Evolutionary conservation across 2,329 filamentous ascomycete species (phyloP).

Genomic region (Gaeumannomyces tritici): DNA sequence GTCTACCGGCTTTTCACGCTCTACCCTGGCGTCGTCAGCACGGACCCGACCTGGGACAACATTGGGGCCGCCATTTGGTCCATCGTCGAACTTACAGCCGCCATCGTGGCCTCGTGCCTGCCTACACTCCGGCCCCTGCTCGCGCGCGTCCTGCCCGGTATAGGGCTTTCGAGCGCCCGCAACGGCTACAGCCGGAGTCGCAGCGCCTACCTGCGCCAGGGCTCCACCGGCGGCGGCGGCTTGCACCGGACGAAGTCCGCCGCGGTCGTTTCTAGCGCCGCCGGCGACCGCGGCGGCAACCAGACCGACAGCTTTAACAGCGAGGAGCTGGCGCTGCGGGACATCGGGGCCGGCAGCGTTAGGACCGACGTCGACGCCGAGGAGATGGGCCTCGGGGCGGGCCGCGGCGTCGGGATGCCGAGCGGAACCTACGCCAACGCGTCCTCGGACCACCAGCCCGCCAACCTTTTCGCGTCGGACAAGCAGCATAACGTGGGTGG

Average conservation of each 20-base stretch:
- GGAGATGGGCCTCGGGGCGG: constrained; percentile 3
- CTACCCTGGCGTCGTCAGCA: constrained; percentile 19
- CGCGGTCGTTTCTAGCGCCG: too few species aligned
- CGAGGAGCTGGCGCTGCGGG: too few species aligned
- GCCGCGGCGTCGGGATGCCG: too few species aligned
- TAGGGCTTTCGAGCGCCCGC: constrained; percentile 5
- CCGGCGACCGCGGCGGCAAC: too few species aligned
- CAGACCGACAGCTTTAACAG: too few species aligned
- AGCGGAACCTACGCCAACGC: too few species aligned
- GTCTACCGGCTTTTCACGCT: constrained; percentile 22
- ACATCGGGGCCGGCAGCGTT: constrained; percentile 4
- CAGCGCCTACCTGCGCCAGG: background rate
- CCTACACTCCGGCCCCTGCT: constrained; percentile 23
- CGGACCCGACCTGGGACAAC: constrained; percentile 27
- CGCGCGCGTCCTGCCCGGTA: background rate
- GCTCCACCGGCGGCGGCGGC: background rate
- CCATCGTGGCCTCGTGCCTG: constrained; percentile 25
- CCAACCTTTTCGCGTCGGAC: too few species aligned
- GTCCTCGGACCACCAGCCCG: too few species aligned
- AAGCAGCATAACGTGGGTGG: too few species aligned
- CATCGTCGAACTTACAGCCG: constrained; percentile 23
- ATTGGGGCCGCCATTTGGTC: constrained; percentile 25
- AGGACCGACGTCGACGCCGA: constrained; percentile 16
- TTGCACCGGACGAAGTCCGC: background rate
- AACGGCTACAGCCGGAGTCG: constrained; percentile 6